phyloP scores from a whole-genome alignment of 345 rosid species.

The Arabis alpina region DNA sequence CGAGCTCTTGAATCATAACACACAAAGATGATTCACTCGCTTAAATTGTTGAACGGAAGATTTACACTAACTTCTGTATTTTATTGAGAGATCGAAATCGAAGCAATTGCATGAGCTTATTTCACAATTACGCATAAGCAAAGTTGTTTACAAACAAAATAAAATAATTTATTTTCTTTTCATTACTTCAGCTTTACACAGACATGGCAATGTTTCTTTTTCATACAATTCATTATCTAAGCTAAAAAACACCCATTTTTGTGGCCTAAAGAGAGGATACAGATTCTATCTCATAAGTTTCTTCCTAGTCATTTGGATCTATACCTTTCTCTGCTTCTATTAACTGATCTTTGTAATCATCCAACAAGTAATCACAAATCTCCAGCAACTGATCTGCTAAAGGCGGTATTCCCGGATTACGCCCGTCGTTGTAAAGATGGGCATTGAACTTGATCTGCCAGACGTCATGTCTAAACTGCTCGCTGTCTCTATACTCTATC shows the following conservation, averaged over 20 bases:
- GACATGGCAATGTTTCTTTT: conserved; percentile 20
- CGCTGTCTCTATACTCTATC: conserved; percentile 73
- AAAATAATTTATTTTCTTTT: not conserved
- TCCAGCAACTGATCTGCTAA: conserved; percentile 96
- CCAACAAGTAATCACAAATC: conserved; percentile 80
- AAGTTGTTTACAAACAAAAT: not conserved
- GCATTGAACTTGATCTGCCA: conserved; percentile 84
- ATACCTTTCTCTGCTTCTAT: conserved; percentile 76
- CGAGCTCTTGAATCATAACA: no score
- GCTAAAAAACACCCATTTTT: conserved; percentile 21
- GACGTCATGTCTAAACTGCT: conserved; percentile 86
- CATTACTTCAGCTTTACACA: conserved; percentile 33
- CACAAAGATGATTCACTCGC: no score
- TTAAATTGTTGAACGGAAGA: no score
- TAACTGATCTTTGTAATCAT: conserved; percentile 49
- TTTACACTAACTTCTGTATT: no score
- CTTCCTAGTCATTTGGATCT: conserved; percentile 39
- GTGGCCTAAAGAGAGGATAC: conserved; percentile 24
- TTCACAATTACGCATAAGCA: not conserved
- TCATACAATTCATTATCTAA: conserved; percentile 37
- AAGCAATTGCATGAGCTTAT: not conserved
- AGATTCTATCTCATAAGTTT: conserved; percentile 11
- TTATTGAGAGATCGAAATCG: no score
- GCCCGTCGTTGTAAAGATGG: conserved; percentile 74
- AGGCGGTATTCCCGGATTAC: conserved; percentile 92